Conservation (phyloP, 495 filamentous ascomycete species). For the Podospora didyma region DNA sequence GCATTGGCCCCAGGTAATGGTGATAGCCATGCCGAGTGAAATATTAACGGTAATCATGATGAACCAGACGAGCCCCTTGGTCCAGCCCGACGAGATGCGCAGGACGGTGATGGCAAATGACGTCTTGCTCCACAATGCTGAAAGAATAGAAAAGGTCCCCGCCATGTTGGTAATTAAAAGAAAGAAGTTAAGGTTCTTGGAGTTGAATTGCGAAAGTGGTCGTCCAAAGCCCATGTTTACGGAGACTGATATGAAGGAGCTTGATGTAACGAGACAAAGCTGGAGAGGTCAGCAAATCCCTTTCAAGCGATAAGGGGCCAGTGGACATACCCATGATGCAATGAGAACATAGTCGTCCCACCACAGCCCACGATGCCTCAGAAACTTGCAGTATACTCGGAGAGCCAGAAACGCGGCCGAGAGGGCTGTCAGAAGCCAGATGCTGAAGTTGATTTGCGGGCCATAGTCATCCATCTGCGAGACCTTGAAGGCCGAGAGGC, state of each 20-base stretch:
- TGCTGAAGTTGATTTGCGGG: constrained; percentile 38
- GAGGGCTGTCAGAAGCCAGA: constrained; percentile 34
- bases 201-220: constrained; percentile 22
- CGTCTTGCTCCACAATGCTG: constrained; percentile 31
- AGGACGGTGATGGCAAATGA: constrained; percentile 33
- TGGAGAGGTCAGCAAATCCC: not conserved
- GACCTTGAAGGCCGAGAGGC: constrained; percentile 8
- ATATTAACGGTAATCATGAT: constrained; percentile 35
- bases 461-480: constrained; percentile 22
- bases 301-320: not conserved
- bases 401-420: constrained; percentile 33
- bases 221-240: constrained; percentile 28
- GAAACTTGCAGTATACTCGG: constrained; percentile 32
- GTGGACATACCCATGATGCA: constrained; percentile 26
- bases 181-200: constrained; percentile 17
- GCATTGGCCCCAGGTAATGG: constrained; percentile 33
- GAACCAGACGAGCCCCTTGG: constrained; percentile 27
- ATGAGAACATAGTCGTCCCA: constrained; percentile 39
- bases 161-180: constrained; percentile 26
- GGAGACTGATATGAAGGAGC: constrained; percentile 63
- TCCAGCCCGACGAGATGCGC: constrained; percentile 30
- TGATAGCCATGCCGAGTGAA: constrained; percentile 23
- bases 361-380: constrained; percentile 28
- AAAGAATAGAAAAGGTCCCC: constrained; percentile 31
- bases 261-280: constrained; percentile 33